Conservation (phyloP, 176 grass and related monocot species). For the Pharus latifolius region DNA sequence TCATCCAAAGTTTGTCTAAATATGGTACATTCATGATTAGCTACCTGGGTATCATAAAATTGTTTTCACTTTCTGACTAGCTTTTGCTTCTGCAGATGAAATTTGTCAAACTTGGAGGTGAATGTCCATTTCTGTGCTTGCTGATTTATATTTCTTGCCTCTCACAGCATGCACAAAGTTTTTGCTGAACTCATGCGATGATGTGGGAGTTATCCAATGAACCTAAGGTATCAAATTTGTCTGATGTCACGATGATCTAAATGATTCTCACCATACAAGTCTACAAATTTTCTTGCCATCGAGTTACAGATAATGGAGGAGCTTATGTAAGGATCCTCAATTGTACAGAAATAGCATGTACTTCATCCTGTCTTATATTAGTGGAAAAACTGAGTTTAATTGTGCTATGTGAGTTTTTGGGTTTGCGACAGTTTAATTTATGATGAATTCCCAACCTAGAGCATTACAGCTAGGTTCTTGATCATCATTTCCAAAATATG, state of each 20-base stretch:
- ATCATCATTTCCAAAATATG: background rate
- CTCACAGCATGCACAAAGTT: background rate
- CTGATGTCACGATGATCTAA: background rate
- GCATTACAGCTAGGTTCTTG: background rate
- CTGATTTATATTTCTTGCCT: background rate
- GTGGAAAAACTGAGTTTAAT: background rate
- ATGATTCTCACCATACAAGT: background rate
- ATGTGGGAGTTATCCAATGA: background rate
- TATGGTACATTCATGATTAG: background rate
- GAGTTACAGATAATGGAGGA: background rate
- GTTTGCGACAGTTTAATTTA: background rate
- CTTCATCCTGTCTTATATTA: background rate
- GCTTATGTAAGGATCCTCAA: background rate
- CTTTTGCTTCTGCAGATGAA: slow-evolving; percentile 20
- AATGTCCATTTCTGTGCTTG: background rate
- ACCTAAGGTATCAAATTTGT: background rate
- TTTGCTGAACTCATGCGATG: background rate
- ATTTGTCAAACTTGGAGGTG: background rate
- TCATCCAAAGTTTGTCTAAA: background rate
- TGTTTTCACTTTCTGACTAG: background rate
- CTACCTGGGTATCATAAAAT: background rate
- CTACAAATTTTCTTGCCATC: background rate
- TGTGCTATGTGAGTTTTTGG: background rate
- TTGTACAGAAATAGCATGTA: background rate
- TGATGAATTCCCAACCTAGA: background rate